These are phyloP conservation scores for Helichrysum umbraculigerum DNA, from an alignment of 129 eudicot genomes.

Conservation along the genomic window DNA sequence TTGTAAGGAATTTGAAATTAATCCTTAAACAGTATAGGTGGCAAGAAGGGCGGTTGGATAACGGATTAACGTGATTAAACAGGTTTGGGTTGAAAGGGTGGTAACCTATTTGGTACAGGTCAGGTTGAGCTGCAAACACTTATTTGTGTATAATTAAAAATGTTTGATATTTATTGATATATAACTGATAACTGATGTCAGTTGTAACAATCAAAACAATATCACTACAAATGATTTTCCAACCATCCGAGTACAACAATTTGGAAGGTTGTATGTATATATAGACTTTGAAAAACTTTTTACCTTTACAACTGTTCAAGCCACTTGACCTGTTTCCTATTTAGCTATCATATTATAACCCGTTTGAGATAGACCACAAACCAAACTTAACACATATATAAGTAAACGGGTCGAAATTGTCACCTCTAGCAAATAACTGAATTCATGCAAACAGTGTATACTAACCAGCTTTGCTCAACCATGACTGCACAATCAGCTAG, in stretches of 20 bases:
- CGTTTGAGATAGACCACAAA: neutral
- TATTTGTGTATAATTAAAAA: neutral
- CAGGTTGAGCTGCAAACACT: neutral
- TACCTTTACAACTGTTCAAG: neutral
- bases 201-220: neutral
- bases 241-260: neutral
- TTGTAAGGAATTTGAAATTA: neutral
- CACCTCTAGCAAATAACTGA: neutral
- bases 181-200: neutral
- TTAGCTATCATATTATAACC: neutral
- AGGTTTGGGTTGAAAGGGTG: no score
- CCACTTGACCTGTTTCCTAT: neutral
- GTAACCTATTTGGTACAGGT: neutral
- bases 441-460: constrained; percentile 13
- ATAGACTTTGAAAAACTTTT: no score
- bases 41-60: neutral
- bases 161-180: neutral
- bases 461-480: constrained; percentile 82
- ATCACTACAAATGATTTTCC: neutral
- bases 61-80: no score
- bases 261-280: neutral
- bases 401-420: neutral
- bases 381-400: neutral
- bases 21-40: neutral
- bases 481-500: constrained; percentile 93